A percentile compares a stretch with the other conserved stretches of the same genome.
phyloP scores from a whole-genome alignment of 352 stramenopile species.

The Globisporangium nagaii region DNA sequence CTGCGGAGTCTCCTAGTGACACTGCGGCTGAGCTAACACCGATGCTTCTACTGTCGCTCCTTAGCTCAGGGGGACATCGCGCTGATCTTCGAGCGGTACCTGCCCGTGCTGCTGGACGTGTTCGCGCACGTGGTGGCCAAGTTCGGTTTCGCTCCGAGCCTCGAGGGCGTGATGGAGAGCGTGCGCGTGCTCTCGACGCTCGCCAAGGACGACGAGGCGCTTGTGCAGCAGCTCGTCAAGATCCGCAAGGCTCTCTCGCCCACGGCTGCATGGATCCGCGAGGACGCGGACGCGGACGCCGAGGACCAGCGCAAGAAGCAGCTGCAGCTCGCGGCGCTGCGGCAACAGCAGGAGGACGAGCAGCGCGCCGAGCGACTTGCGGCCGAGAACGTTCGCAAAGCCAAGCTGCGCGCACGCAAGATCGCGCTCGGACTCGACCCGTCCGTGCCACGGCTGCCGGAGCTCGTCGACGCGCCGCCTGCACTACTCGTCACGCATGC shows the following conservation, averaged over 20 bases:
- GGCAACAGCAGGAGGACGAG: constrained; percentile 22
- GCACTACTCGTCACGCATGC: constrained; percentile 18
- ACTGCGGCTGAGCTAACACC: too few species aligned
- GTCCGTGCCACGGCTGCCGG: constrained; percentile 26
- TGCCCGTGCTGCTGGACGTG: constrained; percentile 35
- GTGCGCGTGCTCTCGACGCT: constrained; percentile 30
- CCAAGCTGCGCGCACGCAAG: constrained; percentile 51
- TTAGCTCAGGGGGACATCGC: constrained; percentile 20
- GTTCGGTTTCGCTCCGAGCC: constrained; percentile 36
- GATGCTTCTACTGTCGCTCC: neutral
- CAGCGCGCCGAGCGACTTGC: constrained; percentile 24
- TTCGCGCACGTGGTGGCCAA: constrained; percentile 31
- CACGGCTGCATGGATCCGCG: constrained; percentile 43
- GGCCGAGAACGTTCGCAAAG: constrained; percentile 30
- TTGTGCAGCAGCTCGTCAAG: constrained; percentile 34
- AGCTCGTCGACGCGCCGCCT: constrained; percentile 26
- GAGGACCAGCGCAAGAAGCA: constrained; percentile 25
- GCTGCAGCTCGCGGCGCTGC: constrained; percentile 19
- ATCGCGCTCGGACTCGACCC: constrained; percentile 53
- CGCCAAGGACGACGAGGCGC: constrained; percentile 30
- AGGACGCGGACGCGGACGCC: constrained; percentile 41
- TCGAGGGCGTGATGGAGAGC: constrained; percentile 48
- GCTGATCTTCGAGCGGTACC: constrained; percentile 46
- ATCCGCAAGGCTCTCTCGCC: constrained; percentile 47
- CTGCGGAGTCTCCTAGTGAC: neutral